Evolutionary conservation across 352 stramenopile species (phyloP).

Genomic region (Globisporangium echinulatum): DNA sequence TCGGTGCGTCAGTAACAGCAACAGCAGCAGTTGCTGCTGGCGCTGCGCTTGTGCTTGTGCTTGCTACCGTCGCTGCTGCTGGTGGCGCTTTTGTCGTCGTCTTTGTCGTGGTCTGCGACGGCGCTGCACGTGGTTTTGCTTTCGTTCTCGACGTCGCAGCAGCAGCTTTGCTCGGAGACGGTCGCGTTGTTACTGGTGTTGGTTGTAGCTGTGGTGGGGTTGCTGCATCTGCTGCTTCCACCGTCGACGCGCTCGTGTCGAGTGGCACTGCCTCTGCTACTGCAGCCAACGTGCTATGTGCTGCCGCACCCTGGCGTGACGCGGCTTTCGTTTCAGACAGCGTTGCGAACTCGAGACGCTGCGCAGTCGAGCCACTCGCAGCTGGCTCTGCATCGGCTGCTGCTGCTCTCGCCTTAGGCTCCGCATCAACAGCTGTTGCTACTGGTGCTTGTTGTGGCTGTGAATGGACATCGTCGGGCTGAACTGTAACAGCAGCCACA

Average conservation of each 20-base stretch:
- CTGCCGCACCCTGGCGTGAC: too few relatives aligned
- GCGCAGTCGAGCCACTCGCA: not conserved
- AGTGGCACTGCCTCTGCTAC: not conserved
- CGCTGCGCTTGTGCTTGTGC: not conserved
- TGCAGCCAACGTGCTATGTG: too few relatives aligned
- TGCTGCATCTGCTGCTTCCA: not conserved
- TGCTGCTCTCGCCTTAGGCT: not conserved
- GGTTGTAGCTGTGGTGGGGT: too few relatives aligned
- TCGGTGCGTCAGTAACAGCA: not conserved
- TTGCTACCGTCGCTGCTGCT: not conserved
- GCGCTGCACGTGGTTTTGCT: slow-evolving; percentile 3
- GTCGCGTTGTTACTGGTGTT: not conserved
- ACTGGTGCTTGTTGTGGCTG: too few relatives aligned
- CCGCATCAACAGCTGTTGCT: too few relatives aligned
- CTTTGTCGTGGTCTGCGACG: not conserved
- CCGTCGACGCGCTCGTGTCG: not conserved
- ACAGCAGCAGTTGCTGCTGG: not conserved
- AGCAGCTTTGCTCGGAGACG: not conserved
- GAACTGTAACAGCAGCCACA: not conserved
- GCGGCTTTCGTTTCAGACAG: too few relatives aligned
- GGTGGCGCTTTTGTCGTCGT: slow-evolving; percentile 1
- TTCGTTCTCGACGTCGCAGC: not conserved
- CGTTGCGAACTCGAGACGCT: not conserved
- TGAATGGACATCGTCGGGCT: too few relatives aligned
- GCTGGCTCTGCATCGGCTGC: not conserved